Evolutionary conservation across 1,284 basidiomycete genomes (phyloP).

Genomic region (Porodaedalea pini): DNA sequence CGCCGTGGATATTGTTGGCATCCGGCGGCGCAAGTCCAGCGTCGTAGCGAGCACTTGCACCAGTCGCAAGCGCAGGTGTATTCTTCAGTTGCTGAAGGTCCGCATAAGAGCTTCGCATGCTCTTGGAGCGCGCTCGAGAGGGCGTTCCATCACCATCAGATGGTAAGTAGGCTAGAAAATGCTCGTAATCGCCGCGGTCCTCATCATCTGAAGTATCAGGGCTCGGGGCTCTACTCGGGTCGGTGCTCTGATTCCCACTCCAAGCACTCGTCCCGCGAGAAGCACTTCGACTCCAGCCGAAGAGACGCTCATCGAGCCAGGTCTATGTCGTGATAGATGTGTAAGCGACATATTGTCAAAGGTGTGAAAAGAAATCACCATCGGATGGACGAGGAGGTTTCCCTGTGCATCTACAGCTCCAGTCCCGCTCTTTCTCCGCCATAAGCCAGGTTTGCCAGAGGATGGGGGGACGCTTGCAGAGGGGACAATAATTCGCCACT

Average conservation of each 20-base stretch:
- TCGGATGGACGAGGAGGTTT: constrained; percentile 75
- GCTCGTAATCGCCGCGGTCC: constrained; percentile 76
- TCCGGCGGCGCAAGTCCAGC: constrained; percentile 30
- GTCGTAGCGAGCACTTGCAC: constrained; percentile 11
- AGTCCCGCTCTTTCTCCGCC: constrained; percentile 70
- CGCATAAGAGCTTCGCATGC: constrained; percentile 71
- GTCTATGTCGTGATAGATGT: constrained; percentile 40
- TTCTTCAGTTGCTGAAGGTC: constrained; percentile 67
- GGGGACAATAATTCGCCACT: constrained; percentile 82
- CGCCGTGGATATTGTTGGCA: constrained; percentile 38
- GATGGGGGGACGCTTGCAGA: constrained; percentile 81
- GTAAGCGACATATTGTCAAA: neutral
- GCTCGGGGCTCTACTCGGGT: constrained; percentile 60
- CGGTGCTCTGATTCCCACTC: constrained; percentile 54
- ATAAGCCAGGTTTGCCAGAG: constrained; percentile 59
- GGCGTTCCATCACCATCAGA: constrained; percentile 40
- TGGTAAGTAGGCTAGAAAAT: constrained; percentile 63
- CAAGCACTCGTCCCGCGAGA: constrained; percentile 73
- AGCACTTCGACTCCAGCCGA: constrained; percentile 84
- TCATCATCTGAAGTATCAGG: constrained; percentile 66
- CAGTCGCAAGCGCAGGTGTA: constrained; percentile 25
- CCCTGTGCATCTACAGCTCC: constrained; percentile 79
- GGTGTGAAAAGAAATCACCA: constrained; percentile 39
- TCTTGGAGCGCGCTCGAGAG: constrained; percentile 46
- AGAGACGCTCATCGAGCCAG: constrained; percentile 90